These are phyloP conservation scores for Alternaria tenuissima DNA, from an alignment of 2,329 filamentous ascomycete genomes.

Conservation along the genomic window DNA sequence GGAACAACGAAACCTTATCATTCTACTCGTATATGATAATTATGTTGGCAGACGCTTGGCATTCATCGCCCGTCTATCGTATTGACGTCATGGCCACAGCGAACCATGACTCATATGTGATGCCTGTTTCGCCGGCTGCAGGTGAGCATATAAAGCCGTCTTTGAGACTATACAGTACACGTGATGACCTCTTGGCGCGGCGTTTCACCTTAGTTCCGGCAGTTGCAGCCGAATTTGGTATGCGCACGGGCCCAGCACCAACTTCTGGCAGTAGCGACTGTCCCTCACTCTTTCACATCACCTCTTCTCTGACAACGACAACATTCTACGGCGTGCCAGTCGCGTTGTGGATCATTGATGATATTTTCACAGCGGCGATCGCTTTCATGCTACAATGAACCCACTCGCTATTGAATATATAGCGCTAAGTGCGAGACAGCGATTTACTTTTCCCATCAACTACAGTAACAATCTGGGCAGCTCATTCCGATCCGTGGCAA, in stretches of 20 bases:
- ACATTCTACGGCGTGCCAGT: background rate
- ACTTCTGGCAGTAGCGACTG: background rate
- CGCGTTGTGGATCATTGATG: background rate
- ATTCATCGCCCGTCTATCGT: background rate
- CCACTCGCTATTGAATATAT: background rate
- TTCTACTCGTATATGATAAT: background rate
- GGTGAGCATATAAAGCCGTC: background rate
- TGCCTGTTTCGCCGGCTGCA: background rate
- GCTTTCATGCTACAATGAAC: conserved; percentile 9
- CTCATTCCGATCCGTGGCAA: background rate
- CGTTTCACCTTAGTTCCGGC: conserved; percentile 12
- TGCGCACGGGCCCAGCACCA: conserved; percentile 12
- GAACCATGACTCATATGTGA: background rate
- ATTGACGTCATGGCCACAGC: background rate
- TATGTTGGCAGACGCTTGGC: background rate
- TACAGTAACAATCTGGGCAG: background rate
- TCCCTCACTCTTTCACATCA: background rate
- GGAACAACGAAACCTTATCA: background rate
- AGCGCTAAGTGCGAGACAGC: background rate
- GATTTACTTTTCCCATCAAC: background rate
- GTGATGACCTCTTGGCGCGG: conserved; percentile 16
- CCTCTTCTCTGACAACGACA: background rate
- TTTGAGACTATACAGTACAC: background rate
- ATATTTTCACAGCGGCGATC: background rate
- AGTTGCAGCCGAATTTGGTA: conserved; percentile 2